phyloP scores from a whole-genome alignment of 169 alveolate species.

The Plasmodium gallinaceum region DNA sequence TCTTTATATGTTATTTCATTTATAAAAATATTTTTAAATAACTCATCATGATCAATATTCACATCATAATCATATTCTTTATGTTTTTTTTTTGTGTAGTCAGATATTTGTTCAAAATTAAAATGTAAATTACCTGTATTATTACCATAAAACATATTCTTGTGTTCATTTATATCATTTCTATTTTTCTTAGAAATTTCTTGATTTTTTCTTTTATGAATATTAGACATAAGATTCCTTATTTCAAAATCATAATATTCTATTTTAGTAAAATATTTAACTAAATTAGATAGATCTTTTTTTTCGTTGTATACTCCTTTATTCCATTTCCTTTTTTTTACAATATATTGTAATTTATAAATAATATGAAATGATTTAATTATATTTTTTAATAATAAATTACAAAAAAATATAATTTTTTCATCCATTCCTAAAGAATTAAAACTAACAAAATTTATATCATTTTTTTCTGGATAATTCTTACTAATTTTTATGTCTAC shows the following conservation, averaged over 20 bases:
- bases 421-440: conserved; percentile 36
- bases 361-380: conserved; percentile 63
- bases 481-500: not conserved
- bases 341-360: conserved; percentile 2
- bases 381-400: conserved; percentile 52
- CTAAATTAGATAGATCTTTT: conserved; percentile 28
- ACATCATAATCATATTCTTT: not conserved
- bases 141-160: not conserved
- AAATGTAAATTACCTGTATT: not conserved
- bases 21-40: conserved; percentile 10
- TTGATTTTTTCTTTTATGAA: not conserved
- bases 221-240: conserved; percentile 6
- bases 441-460: conserved; percentile 9
- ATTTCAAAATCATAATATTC: conserved; percentile 70
- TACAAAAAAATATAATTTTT: conserved; percentile 57
- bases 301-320: conserved; percentile 29
- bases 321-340: conserved; percentile 53
- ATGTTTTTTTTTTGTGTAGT: too few species aligned
- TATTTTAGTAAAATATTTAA: conserved; percentile 63
- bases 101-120: too few species aligned
- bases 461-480: not conserved
- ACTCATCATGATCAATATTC: not conserved
- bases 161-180: not conserved
- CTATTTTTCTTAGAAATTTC: not conserved
- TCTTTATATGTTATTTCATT: not conserved